Evolutionary conservation across 2,329 filamentous ascomycete species (phyloP).

Genomic region (Parafenestella ontariensis): DNA sequence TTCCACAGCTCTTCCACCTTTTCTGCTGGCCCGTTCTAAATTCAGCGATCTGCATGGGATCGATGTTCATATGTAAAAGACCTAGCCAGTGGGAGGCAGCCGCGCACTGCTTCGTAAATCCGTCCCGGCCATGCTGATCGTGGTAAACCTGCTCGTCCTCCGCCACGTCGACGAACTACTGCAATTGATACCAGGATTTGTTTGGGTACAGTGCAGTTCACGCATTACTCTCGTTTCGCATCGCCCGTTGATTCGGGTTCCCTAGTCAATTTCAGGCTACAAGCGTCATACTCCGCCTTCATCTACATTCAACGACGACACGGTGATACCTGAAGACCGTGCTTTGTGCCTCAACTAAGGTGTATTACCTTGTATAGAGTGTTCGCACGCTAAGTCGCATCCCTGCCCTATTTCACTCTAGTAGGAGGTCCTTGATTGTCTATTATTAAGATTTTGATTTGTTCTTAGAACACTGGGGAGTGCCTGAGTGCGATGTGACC

Average conservation of each 20-base stretch:
- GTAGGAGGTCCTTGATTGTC: too few relatives aligned
- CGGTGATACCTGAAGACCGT: too few relatives aligned
- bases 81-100: background rate
- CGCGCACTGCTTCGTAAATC: background rate
- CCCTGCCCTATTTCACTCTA: too few relatives aligned
- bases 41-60: slow-evolving; percentile 10
- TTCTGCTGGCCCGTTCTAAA: slow-evolving; percentile 2
- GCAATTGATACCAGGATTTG: slow-evolving; percentile 11
- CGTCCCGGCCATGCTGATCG: background rate
- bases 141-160: slow-evolving; percentile 1
- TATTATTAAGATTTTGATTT: too few relatives aligned
- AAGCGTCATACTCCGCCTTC: background rate
- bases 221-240: background rate
- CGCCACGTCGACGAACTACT: slow-evolving; percentile 24
- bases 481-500: too few relatives aligned
- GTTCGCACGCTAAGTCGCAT: too few relatives aligned
- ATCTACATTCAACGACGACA: background rate
- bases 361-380: too few relatives aligned
- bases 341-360: background rate
- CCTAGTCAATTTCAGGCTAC: background rate
- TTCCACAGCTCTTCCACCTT: slow-evolving; percentile 11
- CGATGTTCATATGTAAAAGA: background rate
- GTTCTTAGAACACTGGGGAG: too few relatives aligned
- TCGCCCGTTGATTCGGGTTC: background rate
- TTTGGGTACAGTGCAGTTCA: background rate